Evolutionary conservation across 2,329 filamentous ascomycete genomes (phyloP).

Genomic region (Aspergillus sp.): DNA sequence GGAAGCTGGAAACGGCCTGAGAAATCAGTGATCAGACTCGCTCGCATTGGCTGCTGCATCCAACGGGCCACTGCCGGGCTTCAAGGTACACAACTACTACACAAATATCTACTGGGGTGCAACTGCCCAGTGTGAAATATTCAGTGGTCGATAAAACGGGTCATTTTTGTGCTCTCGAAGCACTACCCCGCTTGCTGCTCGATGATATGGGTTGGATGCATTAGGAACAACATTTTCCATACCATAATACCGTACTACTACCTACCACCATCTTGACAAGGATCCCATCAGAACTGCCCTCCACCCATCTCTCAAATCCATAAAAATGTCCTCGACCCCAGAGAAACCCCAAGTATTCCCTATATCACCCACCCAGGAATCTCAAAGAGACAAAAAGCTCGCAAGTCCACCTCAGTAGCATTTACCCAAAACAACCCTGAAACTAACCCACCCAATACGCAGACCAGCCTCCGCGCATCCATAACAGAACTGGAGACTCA

Average conservation of each 20-base stretch:
- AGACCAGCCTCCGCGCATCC: constrained; percentile 25
- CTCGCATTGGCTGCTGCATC: constrained; percentile 13
- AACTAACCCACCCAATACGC: constrained; percentile 12
- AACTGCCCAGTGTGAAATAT: not conserved
- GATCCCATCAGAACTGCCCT: not conserved
- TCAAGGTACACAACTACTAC: not conserved
- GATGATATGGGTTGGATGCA: not conserved
- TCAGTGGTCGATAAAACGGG: not conserved
- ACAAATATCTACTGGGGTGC: not conserved
- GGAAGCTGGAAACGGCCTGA: not conserved
- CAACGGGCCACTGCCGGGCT: not conserved
- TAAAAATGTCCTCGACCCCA: not conserved
- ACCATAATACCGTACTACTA: not conserved
- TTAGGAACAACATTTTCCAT: not conserved
- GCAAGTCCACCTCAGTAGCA: constrained; percentile 16
- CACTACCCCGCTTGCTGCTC: not conserved
- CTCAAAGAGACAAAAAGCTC: constrained; percentile 24
- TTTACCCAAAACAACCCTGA: not conserved
- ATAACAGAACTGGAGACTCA: constrained; percentile 47
- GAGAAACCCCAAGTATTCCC: not conserved
- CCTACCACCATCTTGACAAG: not conserved
- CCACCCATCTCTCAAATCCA: not conserved
- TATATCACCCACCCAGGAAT: constrained; percentile 11
- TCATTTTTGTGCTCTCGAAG: not conserved
- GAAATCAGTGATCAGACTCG: constrained; percentile 5